These are phyloP conservation scores for Vigna radiata DNA, from an alignment of 306 rosid genomes.

Conservation along the genomic window DNA sequence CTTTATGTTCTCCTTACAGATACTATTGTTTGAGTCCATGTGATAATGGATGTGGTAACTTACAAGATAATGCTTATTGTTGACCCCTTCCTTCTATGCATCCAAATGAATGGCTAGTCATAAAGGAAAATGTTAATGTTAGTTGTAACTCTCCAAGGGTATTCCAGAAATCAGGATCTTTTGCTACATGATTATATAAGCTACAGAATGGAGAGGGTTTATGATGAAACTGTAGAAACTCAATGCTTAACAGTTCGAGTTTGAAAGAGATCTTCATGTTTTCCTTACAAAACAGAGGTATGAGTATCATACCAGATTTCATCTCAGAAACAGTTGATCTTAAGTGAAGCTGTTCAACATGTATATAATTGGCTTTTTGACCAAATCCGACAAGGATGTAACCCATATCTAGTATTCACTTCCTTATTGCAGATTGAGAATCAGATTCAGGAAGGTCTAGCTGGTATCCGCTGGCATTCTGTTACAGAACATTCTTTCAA, in stretches of 20 bases:
- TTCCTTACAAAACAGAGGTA: neutral
- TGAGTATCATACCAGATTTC: no score
- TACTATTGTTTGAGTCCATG: neutral
- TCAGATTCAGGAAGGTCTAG: neutral
- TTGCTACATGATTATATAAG: neutral
- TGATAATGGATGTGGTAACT: constrained; percentile 9
- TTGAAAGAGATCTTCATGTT: no score
- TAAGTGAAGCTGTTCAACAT: no score
- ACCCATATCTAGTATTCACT: neutral
- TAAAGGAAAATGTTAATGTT: neutral
- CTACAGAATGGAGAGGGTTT: neutral
- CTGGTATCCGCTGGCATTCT: constrained; percentile 6
- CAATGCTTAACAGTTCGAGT: neutral
- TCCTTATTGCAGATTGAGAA: constrained; percentile 3
- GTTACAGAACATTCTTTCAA: neutral
- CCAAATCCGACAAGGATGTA: neutral
- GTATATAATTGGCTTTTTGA: no score
- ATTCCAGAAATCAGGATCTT: constrained; percentile 29
- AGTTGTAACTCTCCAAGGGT: neutral
- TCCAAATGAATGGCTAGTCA: constrained; percentile 27
- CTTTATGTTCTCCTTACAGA: constrained; percentile 20
- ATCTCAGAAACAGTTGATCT: no score
- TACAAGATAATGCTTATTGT: neutral
- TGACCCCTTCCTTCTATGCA: constrained; percentile 12
- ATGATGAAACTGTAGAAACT: neutral